Percentiles rank a stretch among this genome's conserved stretches.
Conservation (phyloP, 257 asterid species). For the Pogostemon cablin region DNA sequence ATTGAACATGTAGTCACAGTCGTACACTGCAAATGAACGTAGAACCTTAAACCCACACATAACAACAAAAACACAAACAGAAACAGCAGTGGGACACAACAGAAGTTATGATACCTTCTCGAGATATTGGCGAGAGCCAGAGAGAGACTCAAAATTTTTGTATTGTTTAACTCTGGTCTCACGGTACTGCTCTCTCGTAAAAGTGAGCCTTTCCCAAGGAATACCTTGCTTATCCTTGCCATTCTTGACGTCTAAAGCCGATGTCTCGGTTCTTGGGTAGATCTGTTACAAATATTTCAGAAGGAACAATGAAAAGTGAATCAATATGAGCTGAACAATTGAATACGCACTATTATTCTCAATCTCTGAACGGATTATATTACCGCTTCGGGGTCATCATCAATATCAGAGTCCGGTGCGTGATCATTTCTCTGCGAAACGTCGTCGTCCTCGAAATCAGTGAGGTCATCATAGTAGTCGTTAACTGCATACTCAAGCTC, state of each 20-base stretch:
- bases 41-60: not conserved
- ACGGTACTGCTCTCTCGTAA: conserved; percentile 75
- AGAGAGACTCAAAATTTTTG: conserved; percentile 71
- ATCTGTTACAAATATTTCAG: conserved; percentile 38
- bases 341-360: not conserved
- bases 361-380: conserved; percentile 12
- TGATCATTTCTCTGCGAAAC: conserved; percentile 42
- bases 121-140: conserved; percentile 56
- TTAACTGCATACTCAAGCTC: conserved; percentile 64
- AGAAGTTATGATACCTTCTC: conserved; percentile 44
- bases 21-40: not conserved
- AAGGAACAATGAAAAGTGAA: not conserved
- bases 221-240: conserved; percentile 99
- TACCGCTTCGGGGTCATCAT: conserved; percentile 68
- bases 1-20: not conserved
- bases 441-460: conserved; percentile 51
- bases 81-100: not conserved
- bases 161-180: conserved; percentile 76
- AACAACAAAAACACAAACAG: not conserved
- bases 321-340: not conserved
- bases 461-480: conserved; percentile 47
- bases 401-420: conserved; percentile 66
- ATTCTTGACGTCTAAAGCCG: conserved; percentile 73
- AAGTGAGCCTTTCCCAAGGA: conserved; percentile 89
- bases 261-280: conserved; percentile 66